These are phyloP conservation scores for Mucuna pruriens DNA, from an alignment of 306 rosid species.

Conservation along the genomic window DNA sequence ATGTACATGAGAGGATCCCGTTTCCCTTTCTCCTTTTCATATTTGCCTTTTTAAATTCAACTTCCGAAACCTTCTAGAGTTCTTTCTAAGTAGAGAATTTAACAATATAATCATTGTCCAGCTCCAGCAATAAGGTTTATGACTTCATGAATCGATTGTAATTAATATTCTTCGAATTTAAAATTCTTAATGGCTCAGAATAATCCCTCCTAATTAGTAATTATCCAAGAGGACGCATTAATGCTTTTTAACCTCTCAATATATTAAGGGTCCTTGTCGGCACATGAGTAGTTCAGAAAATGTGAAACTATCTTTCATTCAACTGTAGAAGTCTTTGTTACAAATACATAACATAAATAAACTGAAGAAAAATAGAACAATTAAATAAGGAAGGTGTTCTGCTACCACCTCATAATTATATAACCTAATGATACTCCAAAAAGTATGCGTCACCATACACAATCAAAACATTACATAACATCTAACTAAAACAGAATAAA, in stretches of 20 bases:
- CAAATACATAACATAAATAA: background rate
- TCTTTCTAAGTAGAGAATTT: background rate
- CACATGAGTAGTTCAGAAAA: background rate
- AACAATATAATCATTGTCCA: conserved; percentile 1
- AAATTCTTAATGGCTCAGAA: background rate
- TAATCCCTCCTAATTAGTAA: background rate
- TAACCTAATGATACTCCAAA: background rate
- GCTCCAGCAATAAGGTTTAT: conserved; percentile 15
- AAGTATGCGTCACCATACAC: too few species aligned
- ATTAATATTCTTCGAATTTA: background rate
- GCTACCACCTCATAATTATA: background rate
- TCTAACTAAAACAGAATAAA: background rate
- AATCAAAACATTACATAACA: too few species aligned
- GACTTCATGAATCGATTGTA: background rate
- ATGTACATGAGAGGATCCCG: background rate
- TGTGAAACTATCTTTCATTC: background rate
- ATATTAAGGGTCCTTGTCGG: background rate
- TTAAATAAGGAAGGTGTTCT: background rate
- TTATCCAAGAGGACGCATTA: background rate
- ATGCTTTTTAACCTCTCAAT: background rate
- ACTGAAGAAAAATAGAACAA: background rate
- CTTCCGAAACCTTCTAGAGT: conserved; percentile 21
- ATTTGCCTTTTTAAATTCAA: conserved; percentile 27
- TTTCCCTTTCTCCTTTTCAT: background rate
- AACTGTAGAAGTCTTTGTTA: background rate